phyloP scores from a whole-genome alignment of 495 filamentous ascomycete genomes.

The Daldinia decipiens region DNA sequence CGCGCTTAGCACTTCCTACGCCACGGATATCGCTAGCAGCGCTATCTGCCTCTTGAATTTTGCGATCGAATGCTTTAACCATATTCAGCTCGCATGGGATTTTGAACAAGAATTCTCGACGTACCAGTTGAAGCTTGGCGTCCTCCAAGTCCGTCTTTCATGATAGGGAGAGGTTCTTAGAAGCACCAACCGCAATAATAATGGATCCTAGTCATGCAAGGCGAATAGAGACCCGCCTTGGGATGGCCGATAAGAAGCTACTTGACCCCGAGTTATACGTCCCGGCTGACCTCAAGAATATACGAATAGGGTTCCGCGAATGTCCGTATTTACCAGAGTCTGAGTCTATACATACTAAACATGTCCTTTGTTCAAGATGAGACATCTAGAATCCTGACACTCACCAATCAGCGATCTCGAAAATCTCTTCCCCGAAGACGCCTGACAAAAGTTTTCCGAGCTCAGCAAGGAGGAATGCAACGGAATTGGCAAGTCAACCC shows the following conservation, averaged over 20 bases:
- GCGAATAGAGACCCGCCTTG: neutral
- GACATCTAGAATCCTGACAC: too few species aligned
- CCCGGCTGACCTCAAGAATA: slow-evolving; percentile 9
- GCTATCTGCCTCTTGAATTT: neutral
- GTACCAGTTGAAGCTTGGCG: slow-evolving; percentile 25
- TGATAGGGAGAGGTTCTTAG: slow-evolving; percentile 19
- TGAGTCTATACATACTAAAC: too few species aligned
- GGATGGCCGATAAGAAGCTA: neutral
- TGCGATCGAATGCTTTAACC: slow-evolving; percentile 10
- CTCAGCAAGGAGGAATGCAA: slow-evolving; percentile 26
- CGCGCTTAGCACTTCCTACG: neutral
- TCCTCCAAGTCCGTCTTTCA: slow-evolving; percentile 27
- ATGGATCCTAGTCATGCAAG: neutral
- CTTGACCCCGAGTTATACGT: slow-evolving; percentile 11
- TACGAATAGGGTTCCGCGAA: slow-evolving; percentile 1
- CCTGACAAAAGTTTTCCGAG: slow-evolving; percentile 2
- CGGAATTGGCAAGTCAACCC: slow-evolving; percentile 18
- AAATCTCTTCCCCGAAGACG: slow-evolving; percentile 6
- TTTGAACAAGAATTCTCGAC: slow-evolving; percentile 22
- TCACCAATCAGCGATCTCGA: slow-evolving; percentile 15
- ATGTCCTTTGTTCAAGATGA: too few species aligned
- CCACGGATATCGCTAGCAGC: slow-evolving; percentile 8
- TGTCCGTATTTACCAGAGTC: too few species aligned
- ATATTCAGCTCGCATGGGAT: slow-evolving; percentile 20
- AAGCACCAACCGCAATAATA: neutral